Conservation (phyloP, 2,329 filamentous ascomycete species). For the Hypoxylon sp. region DNA sequence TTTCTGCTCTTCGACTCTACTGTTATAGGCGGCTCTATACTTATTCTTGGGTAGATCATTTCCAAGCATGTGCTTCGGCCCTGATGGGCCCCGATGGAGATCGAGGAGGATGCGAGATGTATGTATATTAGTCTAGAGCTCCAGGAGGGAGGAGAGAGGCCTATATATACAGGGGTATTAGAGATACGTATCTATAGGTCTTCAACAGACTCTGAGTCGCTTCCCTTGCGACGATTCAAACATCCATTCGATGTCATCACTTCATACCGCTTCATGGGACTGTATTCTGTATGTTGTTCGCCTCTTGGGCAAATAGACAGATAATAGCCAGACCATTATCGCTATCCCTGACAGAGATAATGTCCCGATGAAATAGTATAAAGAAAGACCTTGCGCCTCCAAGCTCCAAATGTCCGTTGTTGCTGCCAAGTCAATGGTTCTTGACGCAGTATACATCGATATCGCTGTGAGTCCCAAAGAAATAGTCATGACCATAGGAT, state of each 20-base stretch:
- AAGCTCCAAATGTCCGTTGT: neutral
- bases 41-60: neutral
- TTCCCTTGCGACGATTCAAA: neutral
- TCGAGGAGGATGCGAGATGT: no score
- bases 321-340: neutral
- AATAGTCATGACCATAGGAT: neutral
- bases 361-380: neutral
- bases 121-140: no score
- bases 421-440: neutral
- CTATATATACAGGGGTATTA: no score
- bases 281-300: neutral
- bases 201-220: no score
- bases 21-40: neutral
- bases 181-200: no score
- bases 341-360: neutral
- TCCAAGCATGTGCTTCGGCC: no score
- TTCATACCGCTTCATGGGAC: neutral
- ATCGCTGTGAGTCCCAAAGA: neutral
- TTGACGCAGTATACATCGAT: neutral
- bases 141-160: no score
- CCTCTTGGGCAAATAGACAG: neutral
- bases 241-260: neutral
- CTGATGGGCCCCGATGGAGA: no score
- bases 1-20: neutral
- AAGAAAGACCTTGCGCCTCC: neutral